These are phyloP conservation scores for Candida oleophila DNA, from an alignment of 805 yeast species.

Conservation along the genomic window DNA sequence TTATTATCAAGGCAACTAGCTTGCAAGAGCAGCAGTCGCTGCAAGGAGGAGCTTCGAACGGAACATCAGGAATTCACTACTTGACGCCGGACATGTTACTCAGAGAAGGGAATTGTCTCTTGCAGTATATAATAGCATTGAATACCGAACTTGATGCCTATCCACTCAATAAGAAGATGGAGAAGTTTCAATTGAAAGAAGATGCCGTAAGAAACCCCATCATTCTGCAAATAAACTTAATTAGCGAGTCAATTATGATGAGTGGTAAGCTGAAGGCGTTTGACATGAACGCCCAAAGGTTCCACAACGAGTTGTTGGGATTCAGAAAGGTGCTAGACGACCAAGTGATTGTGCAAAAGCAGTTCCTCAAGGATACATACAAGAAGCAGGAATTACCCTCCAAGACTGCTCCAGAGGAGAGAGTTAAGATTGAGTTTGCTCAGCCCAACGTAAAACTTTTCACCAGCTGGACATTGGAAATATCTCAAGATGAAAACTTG, in stretches of 20 bases:
- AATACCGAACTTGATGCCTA: constrained; percentile 24
- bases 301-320: constrained; percentile 19
- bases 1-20: constrained; percentile 39
- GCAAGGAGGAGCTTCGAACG: constrained; percentile 1
- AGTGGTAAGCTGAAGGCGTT: constrained; percentile 22
- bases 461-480: constrained; percentile 9
- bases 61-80: background rate
- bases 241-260: constrained; percentile 27
- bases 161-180: background rate
- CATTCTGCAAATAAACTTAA: constrained; percentile 29
- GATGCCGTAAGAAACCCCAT: constrained; percentile 24
- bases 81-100: constrained; percentile 30
- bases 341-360: constrained; percentile 13
- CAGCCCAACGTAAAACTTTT: constrained; percentile 17
- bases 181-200: background rate
- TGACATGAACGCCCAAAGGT: constrained; percentile 21
- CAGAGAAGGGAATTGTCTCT: constrained; percentile 34
- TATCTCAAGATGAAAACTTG: constrained; percentile 12
- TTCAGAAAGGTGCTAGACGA: constrained; percentile 25
- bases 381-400: background rate
- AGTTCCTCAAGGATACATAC: constrained; percentile 1
- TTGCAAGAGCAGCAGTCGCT: constrained; percentile 12
- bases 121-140: constrained; percentile 32
- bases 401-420: background rate
- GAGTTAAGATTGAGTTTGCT: background rate